These are phyloP conservation scores for Quercus tomentella DNA, from an alignment of 331 rosid species.

Conservation along the genomic window DNA sequence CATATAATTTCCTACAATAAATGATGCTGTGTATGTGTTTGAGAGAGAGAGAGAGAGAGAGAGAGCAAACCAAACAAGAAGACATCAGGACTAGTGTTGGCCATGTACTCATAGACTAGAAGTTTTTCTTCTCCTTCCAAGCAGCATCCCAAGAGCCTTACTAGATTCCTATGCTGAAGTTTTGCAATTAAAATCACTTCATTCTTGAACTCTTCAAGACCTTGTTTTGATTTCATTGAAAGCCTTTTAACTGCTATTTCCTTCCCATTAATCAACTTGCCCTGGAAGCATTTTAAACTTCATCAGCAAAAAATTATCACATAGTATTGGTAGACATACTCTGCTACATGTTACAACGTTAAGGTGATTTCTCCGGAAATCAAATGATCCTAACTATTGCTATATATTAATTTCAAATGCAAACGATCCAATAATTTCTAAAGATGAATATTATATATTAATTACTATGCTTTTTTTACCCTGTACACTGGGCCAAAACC, in stretches of 20 bases:
- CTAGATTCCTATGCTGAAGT: conserved; percentile 57
- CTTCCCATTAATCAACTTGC: conserved; percentile 33
- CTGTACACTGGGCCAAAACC: conserved; percentile 9
- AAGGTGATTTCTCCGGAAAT: background rate
- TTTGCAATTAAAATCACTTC: conserved; percentile 38
- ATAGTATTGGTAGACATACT: background rate
- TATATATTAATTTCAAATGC: background rate
- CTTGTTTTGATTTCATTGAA: conserved; percentile 43
- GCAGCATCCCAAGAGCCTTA: conserved; percentile 49
- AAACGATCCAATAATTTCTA: background rate
- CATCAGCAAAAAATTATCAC: background rate
- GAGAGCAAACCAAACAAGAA: conserved; percentile 24
- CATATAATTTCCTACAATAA: background rate
- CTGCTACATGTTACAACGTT: background rate
- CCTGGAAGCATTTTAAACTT: conserved; percentile 25
- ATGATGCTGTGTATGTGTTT: background rate
- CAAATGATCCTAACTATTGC: background rate
- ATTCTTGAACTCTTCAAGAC: conserved; percentile 46
- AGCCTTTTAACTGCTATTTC: conserved; percentile 53
- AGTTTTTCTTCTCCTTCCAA: conserved; percentile 48
- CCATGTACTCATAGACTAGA: conserved; percentile 46
- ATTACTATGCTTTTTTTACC: background rate
- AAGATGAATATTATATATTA: background rate
- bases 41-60: background rate
- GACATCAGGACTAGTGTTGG: conserved; percentile 29